Conservation (phyloP, 2,329 filamentous ascomycete species). For the Botrytis deweyae region DNA sequence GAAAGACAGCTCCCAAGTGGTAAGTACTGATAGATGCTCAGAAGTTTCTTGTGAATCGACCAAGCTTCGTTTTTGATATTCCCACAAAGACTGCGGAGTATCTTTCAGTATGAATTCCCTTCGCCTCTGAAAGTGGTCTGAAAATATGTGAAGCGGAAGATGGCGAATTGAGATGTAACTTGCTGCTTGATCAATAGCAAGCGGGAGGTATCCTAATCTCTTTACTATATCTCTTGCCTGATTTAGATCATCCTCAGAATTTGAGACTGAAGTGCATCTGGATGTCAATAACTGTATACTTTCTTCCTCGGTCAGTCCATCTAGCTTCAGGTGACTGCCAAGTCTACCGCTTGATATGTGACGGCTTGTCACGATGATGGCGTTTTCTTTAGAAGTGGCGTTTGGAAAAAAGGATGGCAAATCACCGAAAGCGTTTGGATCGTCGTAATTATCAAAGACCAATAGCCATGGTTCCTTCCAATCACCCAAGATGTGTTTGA, state of each 20-base stretch:
- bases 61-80: slow-evolving; percentile 16
- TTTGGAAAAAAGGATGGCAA: slow-evolving; percentile 16
- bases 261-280: neutral
- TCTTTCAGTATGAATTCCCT: slow-evolving; percentile 23
- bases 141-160: slow-evolving; percentile 24
- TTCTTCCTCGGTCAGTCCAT: slow-evolving; percentile 22
- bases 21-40: slow-evolving; percentile 25
- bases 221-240: slow-evolving; percentile 18
- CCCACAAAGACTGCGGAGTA: slow-evolving; percentile 23
- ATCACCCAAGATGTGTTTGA: slow-evolving; percentile 17
- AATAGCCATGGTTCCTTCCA: slow-evolving; percentile 28
- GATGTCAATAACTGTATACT: slow-evolving; percentile 17
- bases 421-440: slow-evolving; percentile 21
- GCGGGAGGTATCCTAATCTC: slow-evolving; percentile 27
- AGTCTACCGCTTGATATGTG: slow-evolving; percentile 22
- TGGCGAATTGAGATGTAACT: slow-evolving; percentile 29
- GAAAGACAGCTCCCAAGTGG: slow-evolving; percentile 35
- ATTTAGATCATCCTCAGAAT: neutral
- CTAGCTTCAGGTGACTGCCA: slow-evolving; percentile 8
- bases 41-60: neutral
- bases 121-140: slow-evolving; percentile 23
- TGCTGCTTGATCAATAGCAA: slow-evolving; percentile 34
- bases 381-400: neutral
- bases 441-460: slow-evolving; percentile 34
- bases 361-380: slow-evolving; percentile 25